Percentiles rank a stretch among this genome's conserved stretches.
Evolutionary conservation across 1,139 yeast genomes (phyloP).

Genomic region (Suhomyces wounanorum): DNA sequence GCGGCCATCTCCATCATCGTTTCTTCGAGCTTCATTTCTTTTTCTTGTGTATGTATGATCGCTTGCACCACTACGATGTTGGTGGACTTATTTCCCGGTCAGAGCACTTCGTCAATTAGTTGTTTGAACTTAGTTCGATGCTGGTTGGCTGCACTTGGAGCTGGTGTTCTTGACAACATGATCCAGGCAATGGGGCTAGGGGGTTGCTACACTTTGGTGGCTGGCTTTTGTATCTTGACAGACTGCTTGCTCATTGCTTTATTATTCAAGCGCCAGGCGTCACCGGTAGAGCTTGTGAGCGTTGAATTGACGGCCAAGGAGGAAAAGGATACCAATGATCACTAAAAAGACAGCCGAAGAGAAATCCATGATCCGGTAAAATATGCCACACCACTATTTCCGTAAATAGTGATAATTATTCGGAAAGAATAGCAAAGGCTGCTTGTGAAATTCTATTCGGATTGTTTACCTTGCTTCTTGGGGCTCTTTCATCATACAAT

Average conservation of each 20-base stretch:
- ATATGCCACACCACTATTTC: too few species aligned
- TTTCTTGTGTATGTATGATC: constrained; percentile 30
- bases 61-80: constrained; percentile 36
- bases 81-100: constrained; percentile 39
- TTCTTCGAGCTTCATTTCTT: constrained; percentile 33
- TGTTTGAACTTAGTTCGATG: constrained; percentile 41
- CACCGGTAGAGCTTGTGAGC: not conserved
- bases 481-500: too few species aligned
- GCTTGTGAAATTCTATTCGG: too few species aligned
- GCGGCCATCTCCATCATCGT: constrained; percentile 34
- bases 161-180: constrained; percentile 38
- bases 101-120: constrained; percentile 40
- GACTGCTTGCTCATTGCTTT: constrained; percentile 24
- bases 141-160: constrained; percentile 35
- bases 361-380: too few species aligned
- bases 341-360: too few species aligned
- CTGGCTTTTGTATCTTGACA: constrained; percentile 27
- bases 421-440: too few species aligned
- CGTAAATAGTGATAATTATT: too few species aligned
- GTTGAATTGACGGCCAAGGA: not conserved
- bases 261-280: constrained; percentile 4
- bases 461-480: too few species aligned
- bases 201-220: constrained; percentile 40
- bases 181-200: constrained; percentile 32
- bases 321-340: not conserved